Conservation (phyloP, 306 rosid species). For the Delonix regia region DNA sequence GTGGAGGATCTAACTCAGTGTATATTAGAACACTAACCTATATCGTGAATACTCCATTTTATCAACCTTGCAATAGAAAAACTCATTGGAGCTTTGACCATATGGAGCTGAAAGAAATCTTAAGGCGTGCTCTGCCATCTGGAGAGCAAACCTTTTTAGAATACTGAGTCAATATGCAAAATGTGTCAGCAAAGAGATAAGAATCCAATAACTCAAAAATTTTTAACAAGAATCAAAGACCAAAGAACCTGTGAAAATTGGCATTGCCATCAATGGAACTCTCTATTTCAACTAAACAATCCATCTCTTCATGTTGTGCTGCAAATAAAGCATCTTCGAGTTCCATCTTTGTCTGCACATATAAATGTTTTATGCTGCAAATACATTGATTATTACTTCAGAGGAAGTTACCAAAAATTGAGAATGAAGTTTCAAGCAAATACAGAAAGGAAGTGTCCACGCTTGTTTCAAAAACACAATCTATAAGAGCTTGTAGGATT, state of each 20-base stretch:
- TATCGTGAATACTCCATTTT: conserved; percentile 63
- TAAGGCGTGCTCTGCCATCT: conserved; percentile 58
- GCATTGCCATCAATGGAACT: conserved; percentile 84
- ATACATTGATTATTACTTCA: conserved; percentile 38
- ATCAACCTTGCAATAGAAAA: conserved; percentile 50
- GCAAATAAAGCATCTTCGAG: conserved; percentile 65
- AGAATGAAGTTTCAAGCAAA: not conserved
- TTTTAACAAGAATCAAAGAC: conserved; percentile 28
- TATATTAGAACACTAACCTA: conserved; percentile 57
- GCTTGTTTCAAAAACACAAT: not conserved
- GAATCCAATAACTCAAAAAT: conserved; percentile 17
- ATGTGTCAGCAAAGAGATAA: conserved; percentile 37
- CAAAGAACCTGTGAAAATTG: conserved; percentile 79
- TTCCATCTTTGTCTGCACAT: conserved; percentile 70
- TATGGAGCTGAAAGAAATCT: conserved; percentile 46
- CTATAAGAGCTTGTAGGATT: not conserved
- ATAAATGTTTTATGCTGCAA: conserved; percentile 78
- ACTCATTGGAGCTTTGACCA: conserved; percentile 41
- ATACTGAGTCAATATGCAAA: conserved; percentile 50
- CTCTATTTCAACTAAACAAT: conserved; percentile 77
- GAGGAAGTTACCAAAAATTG: conserved; percentile 30
- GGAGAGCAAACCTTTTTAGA: conserved; percentile 60
- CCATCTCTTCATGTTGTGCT: conserved; percentile 60
- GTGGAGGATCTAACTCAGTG: conserved; percentile 3
- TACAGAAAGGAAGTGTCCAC: not conserved